A percentile compares a stretch with the other conserved stretches of the same genome.
phyloP scores from a whole-genome alignment of 805 yeast genomes.

The Candida morakotiae region DNA sequence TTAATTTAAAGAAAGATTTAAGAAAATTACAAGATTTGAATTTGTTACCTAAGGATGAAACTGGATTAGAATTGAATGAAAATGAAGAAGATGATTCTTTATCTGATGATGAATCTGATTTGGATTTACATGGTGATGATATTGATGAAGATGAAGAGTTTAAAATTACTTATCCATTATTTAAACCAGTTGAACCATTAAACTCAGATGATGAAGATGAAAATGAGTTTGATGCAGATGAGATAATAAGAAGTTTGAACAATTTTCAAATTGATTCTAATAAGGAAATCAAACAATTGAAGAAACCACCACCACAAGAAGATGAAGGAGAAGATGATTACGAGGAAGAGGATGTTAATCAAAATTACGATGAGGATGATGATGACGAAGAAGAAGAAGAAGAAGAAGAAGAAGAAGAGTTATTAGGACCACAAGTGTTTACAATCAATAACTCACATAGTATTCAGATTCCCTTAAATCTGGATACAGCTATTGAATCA shows the following conservation, averaged over 20 bases:
- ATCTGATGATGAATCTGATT: conserved; percentile 1
- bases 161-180: background rate
- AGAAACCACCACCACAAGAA: no score
- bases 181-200: background rate
- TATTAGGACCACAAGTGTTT: background rate
- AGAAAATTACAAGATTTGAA: background rate
- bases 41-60: background rate
- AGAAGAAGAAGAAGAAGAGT: background rate
- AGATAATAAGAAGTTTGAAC: no score
- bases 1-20: background rate
- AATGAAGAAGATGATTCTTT: background rate
- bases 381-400: background rate
- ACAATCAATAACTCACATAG: no score
- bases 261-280: no score
- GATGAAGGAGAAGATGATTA: no score
- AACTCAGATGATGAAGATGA: background rate
- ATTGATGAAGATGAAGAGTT: background rate
- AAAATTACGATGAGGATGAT: background rate
- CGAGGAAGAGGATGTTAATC: background rate
- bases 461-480: no score
- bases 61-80: background rate
- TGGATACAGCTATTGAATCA: background rate
- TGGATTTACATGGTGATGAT: background rate
- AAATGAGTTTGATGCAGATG: no score
- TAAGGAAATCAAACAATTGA: no score